Percentiles rank a stretch among this genome's conserved stretches.
Conservation (phyloP, 805 yeast genomes). For the Myxozyma geophila region DNA sequence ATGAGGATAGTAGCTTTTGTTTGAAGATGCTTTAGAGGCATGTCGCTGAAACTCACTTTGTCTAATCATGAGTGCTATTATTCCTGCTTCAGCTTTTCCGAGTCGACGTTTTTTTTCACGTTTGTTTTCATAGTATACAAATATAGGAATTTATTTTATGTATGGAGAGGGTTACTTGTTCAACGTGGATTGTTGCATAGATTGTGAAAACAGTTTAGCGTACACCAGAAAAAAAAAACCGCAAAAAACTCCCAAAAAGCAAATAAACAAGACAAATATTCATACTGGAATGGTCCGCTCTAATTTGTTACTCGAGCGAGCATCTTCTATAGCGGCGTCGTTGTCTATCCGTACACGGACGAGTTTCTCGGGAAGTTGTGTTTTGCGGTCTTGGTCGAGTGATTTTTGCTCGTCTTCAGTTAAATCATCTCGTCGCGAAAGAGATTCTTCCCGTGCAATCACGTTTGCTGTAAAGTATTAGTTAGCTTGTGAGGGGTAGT, state of each 20-base stretch:
- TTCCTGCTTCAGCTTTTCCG: too few species aligned
- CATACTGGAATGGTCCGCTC: too few species aligned
- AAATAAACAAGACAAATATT: neutral
- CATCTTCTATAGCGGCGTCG: neutral
- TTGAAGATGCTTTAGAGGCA: too few species aligned
- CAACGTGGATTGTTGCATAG: too few species aligned
- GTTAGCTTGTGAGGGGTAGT: neutral
- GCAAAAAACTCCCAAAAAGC: neutral
- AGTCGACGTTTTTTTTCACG: too few species aligned
- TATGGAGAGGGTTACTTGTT: too few species aligned
- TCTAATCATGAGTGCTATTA: too few species aligned
- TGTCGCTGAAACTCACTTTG: too few species aligned
- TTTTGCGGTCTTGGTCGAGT: conserved; percentile 11
- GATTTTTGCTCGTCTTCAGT: neutral
- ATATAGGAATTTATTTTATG: too few species aligned
- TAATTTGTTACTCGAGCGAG: neutral
- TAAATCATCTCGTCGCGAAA: neutral
- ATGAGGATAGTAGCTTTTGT: too few species aligned
- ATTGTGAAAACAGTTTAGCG: too few species aligned
- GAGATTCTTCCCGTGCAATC: conserved; percentile 13
- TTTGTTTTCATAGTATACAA: too few species aligned
- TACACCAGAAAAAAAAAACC: neutral
- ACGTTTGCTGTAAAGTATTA: conserved; percentile 9
- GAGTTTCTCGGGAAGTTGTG: conserved; percentile 29
- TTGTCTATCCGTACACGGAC: conserved; percentile 24